Evolutionary conservation across 768 basidiomycete genomes (phyloP).

Genomic region (Solioccasus polychromus): DNA sequence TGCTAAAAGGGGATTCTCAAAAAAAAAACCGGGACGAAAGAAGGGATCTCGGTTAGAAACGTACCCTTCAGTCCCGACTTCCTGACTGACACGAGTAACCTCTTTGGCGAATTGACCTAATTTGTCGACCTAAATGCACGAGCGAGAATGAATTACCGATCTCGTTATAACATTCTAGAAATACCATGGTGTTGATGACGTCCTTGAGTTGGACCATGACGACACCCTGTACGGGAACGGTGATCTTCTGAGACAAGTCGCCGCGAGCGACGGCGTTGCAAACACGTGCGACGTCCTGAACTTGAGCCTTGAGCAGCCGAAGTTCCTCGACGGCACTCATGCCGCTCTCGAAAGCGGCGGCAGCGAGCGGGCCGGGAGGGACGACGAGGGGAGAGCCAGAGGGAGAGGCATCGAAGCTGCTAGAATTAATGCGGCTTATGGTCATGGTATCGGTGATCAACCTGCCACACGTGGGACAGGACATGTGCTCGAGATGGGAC

Average conservation of each 20-base stretch:
- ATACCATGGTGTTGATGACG: constrained; percentile 68
- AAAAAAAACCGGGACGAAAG: constrained; percentile 18
- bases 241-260: constrained; percentile 75
- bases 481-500: constrained; percentile 37
- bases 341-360: constrained; percentile 55
- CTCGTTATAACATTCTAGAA: neutral
- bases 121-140: constrained; percentile 50
- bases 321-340: constrained; percentile 77
- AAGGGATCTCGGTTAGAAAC: constrained; percentile 11
- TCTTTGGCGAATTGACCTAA: constrained; percentile 89
- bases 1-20: constrained; percentile 34
- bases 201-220: constrained; percentile 82
- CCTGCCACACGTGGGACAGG: constrained; percentile 58
- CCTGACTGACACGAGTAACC: constrained; percentile 80
- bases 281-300: constrained; percentile 76
- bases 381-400: constrained; percentile 43
- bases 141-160: constrained; percentile 11
- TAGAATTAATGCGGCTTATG: constrained; percentile 29
- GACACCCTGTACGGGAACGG: constrained; percentile 72
- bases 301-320: constrained; percentile 76
- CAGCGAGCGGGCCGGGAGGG: constrained; percentile 53
- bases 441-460: constrained; percentile 43
- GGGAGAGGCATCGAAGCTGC: constrained; percentile 24
- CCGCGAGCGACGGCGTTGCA: constrained; percentile 79
- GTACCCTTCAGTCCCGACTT: constrained; percentile 81